Evolutionary conservation across 2,329 filamentous ascomycete genomes (phyloP).

Genomic region (Colletotrichum lindemuthianum): DNA sequence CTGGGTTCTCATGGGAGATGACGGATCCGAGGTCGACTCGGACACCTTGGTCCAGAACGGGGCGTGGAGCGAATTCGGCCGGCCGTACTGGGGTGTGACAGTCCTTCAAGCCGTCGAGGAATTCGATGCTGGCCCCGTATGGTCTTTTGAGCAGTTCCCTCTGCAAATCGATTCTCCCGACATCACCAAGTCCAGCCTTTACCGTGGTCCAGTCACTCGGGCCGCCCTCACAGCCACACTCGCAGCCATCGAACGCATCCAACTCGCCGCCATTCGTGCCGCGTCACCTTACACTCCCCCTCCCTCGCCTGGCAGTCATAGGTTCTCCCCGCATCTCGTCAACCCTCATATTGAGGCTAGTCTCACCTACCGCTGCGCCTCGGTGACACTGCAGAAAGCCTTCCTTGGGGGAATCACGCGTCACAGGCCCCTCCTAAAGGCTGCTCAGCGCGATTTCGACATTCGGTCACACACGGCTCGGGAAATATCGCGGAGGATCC

Average conservation of each 20-base stretch:
- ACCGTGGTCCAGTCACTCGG: slow-evolving; percentile 50
- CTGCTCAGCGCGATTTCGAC: slow-evolving; percentile 50
- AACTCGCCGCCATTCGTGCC: slow-evolving; percentile 16
- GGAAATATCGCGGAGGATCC: slow-evolving; percentile 53
- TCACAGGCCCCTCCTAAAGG: slow-evolving; percentile 51
- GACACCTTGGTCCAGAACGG: slow-evolving; percentile 42
- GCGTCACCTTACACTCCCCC: slow-evolving; percentile 32
- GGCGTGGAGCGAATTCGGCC: slow-evolving; percentile 42
- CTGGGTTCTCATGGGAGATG: slow-evolving; percentile 54
- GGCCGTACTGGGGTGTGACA: slow-evolving; percentile 53
- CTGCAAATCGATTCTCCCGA: slow-evolving; percentile 51
- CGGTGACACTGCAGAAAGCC: slow-evolving; percentile 45
- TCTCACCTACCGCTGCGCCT: slow-evolving; percentile 37
- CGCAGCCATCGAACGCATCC: slow-evolving; percentile 49
- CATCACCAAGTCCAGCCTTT: slow-evolving; percentile 53
- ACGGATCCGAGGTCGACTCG: slow-evolving; percentile 47
- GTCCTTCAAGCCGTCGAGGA: slow-evolving; percentile 51
- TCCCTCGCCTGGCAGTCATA: slow-evolving; percentile 30
- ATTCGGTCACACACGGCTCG: slow-evolving; percentile 45
- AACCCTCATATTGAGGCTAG: slow-evolving; percentile 34
- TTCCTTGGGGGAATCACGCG: slow-evolving; percentile 51
- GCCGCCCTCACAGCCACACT: slow-evolving; percentile 50
- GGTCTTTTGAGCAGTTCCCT: slow-evolving; percentile 54
- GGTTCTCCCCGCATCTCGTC: slow-evolving; percentile 30
- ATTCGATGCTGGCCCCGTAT: slow-evolving; percentile 55